These are phyloP conservation scores for Xylaria sp. DNA, from an alignment of 2,329 filamentous ascomycete genomes.

Conservation along the genomic window DNA sequence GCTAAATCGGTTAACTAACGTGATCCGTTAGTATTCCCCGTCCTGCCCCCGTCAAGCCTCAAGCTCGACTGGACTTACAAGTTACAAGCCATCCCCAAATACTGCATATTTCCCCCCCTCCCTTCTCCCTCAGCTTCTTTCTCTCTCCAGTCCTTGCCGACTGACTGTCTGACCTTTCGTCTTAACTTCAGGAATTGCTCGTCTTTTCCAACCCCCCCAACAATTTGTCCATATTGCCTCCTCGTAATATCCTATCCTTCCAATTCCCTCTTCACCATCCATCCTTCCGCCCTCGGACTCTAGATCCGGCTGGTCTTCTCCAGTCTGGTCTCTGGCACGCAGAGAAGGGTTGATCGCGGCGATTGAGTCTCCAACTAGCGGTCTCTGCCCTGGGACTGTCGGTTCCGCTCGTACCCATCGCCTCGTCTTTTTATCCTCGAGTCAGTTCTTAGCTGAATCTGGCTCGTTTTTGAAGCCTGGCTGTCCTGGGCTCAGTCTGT, in stretches of 20 bases:
- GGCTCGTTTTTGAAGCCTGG: slow-evolving; percentile 21
- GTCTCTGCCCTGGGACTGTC: slow-evolving; percentile 20
- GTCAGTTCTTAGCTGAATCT: slow-evolving; percentile 35
- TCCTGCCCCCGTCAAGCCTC: slow-evolving; percentile 14
- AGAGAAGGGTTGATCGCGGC: slow-evolving; percentile 11
- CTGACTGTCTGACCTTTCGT: slow-evolving; percentile 21
- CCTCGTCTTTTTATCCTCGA: slow-evolving; percentile 14
- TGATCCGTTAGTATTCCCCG: slow-evolving; percentile 7
- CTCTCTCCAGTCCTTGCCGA: slow-evolving; percentile 20
- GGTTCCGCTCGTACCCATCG: not conserved
- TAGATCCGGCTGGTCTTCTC: slow-evolving; percentile 1
- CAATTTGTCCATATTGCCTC: slow-evolving; percentile 1
- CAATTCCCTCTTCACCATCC: not conserved
- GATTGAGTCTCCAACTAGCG: slow-evolving; percentile 19
- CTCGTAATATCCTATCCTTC: slow-evolving; percentile 4
- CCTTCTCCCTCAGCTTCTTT: slow-evolving; percentile 15
- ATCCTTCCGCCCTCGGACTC: not conserved
- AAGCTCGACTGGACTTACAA: slow-evolving; percentile 6
- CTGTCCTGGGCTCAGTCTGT: slow-evolving; percentile 19
- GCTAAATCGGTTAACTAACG: not conserved
- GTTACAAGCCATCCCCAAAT: slow-evolving; percentile 11
- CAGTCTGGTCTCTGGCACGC: slow-evolving; percentile 4
- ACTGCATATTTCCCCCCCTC: slow-evolving; percentile 18
- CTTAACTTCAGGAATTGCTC: slow-evolving; percentile 16
- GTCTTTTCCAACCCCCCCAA: slow-evolving; percentile 12